Evolutionary conservation across 2,329 filamentous ascomycete species (phyloP), one percentile per base, ranked within the genome.

Genomic region (Tolypocladium nubicola): DNA sequence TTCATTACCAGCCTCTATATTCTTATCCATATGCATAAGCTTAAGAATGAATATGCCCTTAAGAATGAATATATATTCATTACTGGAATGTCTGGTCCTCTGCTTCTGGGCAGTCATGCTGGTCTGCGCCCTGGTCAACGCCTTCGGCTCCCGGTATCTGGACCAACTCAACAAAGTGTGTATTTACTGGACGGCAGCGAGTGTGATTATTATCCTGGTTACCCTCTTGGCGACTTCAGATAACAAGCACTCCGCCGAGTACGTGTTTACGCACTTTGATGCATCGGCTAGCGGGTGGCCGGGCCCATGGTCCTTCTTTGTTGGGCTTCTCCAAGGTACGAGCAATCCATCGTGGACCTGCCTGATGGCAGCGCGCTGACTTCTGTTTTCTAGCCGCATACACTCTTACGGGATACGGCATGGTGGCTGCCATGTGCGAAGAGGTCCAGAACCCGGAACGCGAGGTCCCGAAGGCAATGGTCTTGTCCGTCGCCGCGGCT

Each of bases 221-320:
- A 88, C 86, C 0, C 73, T 89, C 1, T 75, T 91, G 53, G 76
- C 81, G 23, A 88, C 83, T 67, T 77, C 85, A 83, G 61, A 88
- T 81, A 65, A 84, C 82, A 59, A 81, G 80, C 4, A 86, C 75
- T 50, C 47, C 9, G 47, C 47, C 40, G 73, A 80, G 54, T 88
- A 84, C 60, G 88, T 90, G 40, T 90, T 88, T 66, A 72, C 77
- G 1, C 73, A 84, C 6, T 90, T 90, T 63, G 81, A 88, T 67
- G 89, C 90, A 61, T 74, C 80, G 49, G 83, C 81, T 16, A 73
- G 72, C 88, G 85, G 84, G 41, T 89, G 86, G 86, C 85, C 86
- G 0, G 76, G 82, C 62, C 86, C 83, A 0, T 76, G 88, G 63
- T 78, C 82, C 1, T 86, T 80, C 71, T 74, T 81, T 52, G 71